phyloP scores from a whole-genome alignment of 179 eudicot species.

The Vitellaria paradoxa region DNA sequence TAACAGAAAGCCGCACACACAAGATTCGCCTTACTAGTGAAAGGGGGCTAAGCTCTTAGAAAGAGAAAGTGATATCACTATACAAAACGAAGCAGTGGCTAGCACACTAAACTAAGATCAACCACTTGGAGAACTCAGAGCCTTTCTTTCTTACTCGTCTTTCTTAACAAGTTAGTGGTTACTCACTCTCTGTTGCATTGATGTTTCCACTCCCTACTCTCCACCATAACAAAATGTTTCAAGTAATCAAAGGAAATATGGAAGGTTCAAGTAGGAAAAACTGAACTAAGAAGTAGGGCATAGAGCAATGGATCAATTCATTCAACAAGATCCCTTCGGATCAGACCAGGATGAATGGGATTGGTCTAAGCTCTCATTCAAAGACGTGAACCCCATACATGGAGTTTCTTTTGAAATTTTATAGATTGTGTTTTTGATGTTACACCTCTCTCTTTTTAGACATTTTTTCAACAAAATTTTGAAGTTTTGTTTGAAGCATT shows the following conservation, averaged over 20 bases:
- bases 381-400: neutral
- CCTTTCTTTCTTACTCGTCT: slow-evolving; percentile 9
- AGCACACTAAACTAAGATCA: too few relatives aligned
- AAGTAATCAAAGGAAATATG: neutral
- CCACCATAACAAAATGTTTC: slow-evolving; percentile 8
- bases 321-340: neutral
- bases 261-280: too few relatives aligned
- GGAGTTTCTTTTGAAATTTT: too few relatives aligned
- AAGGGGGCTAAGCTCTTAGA: too few relatives aligned
- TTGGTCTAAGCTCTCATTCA: neutral
- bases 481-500: too few relatives aligned
- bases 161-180: slow-evolving; percentile 9
- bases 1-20: too few relatives aligned
- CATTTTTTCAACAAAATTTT: too few relatives aligned
- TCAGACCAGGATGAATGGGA: neutral
- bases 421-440: too few relatives aligned
- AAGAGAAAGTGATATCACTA: too few relatives aligned
- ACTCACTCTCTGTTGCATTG: slow-evolving; percentile 1
- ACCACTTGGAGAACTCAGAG: neutral
- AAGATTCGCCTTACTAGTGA: too few relatives aligned
- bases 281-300: neutral
- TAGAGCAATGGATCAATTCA: neutral
- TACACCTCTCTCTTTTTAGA: too few relatives aligned
- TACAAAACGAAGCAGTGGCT: too few relatives aligned
- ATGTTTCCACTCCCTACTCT: slow-evolving; percentile 6